phyloP scores from a whole-genome alignment of 73 alveolate species.

The Tetrahymena elliotti region DNA sequence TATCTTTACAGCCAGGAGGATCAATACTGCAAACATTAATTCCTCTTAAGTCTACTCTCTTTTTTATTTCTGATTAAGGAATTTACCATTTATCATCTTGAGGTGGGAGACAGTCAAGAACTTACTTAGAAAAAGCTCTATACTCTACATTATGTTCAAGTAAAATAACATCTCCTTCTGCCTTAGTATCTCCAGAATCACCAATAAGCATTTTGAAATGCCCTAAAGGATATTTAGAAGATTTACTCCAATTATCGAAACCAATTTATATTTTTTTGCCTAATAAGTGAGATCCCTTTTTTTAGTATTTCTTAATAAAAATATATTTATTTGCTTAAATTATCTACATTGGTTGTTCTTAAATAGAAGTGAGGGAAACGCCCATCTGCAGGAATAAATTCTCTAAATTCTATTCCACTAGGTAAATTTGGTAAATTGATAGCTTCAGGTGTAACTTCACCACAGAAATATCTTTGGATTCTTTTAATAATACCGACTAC shows the following conservation, averaged over 20 bases:
- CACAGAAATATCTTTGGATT: constrained; percentile 60
- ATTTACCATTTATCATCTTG: constrained; percentile 64
- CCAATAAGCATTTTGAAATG: constrained; percentile 88
- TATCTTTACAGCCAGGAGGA: constrained; percentile 98
- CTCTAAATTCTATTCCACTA: constrained; percentile 48
- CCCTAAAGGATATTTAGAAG: constrained; percentile 51
- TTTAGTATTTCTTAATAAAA: not conserved
- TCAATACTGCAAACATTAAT: constrained; percentile 84
- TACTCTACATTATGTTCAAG: constrained; percentile 93
- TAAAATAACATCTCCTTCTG: constrained; percentile 87
- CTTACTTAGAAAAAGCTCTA: constrained; percentile 86
- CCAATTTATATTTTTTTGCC: constrained; percentile 28
- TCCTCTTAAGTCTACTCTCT: constrained; percentile 87
- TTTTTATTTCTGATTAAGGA: constrained; percentile 78
- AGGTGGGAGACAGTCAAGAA: constrained; percentile 79
- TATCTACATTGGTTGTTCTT: constrained; percentile 2
- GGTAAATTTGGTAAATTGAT: constrained; percentile 43
- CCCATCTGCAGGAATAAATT: constrained; percentile 53
- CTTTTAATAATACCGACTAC: constrained; percentile 63
- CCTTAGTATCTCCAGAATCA: constrained; percentile 66
- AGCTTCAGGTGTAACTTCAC: constrained; percentile 43
- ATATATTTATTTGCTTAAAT: too few relatives aligned
- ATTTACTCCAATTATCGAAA: constrained; percentile 29
- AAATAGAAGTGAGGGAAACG: constrained; percentile 44
- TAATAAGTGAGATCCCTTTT: not conserved